Evolutionary conservation across 1,139 yeast genomes (phyloP), one percentile per base, ranked within the genome.

Genomic region (Taphrina confusa): DNA sequence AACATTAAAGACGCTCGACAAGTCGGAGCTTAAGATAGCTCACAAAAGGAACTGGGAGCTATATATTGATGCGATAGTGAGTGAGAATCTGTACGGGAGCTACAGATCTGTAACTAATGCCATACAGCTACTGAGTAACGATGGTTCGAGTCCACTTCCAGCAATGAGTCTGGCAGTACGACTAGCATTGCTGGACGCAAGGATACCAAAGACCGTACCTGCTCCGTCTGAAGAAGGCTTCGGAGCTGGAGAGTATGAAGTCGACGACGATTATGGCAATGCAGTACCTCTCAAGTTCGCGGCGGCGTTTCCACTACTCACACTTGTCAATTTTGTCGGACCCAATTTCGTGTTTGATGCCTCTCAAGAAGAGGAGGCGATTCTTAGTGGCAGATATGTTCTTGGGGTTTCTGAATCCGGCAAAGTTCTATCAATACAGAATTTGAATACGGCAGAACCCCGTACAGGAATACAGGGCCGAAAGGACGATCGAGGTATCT

Each of bases 131-230:
- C 25, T 54, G 44, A 42, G 36, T n/a, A 34, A 44, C 9, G 58
- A 54, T 27, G 45, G 58, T 16, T 42, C 51, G 25, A 44, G 40
- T 34, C 51, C 49, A 25, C 18, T 46, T 11, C 58, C 58, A n/a
- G 58, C 58, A 18, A 42, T 45, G 49, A 46, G 44, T 14, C 22
- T 45, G 23, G 58, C 58, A 3, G 51, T 54, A 2, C 47, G 58
- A n/a, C 36, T 54, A n/a, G 58, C 58, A 6, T 12, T 54, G 51
- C 58, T 54, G n/a, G 58, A 54, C 49, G 44, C 58, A 9, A 34
- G 58, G 28, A n/a, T 54, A 20, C 58, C 58, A 11, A 31, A 34
- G 40, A 54, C 51, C 12, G 31, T 28, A 12, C 50, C 42, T 4
- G 45, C 49, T 2, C 28, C 30, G 6, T 20, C 45, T 14, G 56